Evolutionary conservation across 768 basidiomycete species (phyloP), one percentile per base, ranked within the genome.

Genomic region (Tylopilus felleus): DNA sequence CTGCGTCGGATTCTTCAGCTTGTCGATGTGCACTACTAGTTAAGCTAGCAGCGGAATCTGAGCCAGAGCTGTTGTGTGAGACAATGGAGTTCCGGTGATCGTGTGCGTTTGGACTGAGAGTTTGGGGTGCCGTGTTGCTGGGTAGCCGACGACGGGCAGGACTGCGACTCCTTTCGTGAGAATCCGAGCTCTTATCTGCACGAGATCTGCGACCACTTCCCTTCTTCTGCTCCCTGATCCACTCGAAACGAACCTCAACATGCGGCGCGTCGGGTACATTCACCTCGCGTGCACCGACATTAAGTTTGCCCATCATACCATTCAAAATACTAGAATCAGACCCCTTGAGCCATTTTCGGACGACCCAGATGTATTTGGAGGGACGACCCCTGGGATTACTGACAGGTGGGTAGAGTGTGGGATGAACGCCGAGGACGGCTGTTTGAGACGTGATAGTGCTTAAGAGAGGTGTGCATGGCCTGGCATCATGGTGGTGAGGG

Each of bases 201-300:
- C 62, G 58, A 47, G 62, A 43, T 62, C 60, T 68, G 31, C 60
- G 64, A 19, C 49, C 29, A 21, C 13, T 60, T 25, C 56, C 58
- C 55, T 63, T 61, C 60, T 67, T 67, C 40, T 56, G 47, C 29
- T 59, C 65, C 45, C 87, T 73, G 62, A 79, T 80, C 91, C 91
- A 93, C 70, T 92, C 90, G 65, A 93, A 86, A 43, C 83, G 72
- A 19, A 93, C 82, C 62, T 92, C 88, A 1, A 90, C 79, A 23
- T 74, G 75, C 1, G 73, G 75, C 38, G 5, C 33, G 44, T 12
- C 57, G 21, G 55, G 39, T 9, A 35, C 40, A 16, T 41, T 60
- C n/a, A 63, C 58, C 35, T 58, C 69, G 17, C 69, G 69, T 51
- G 57, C 31, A 35, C 64, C 61, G 7, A 65, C 60, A 51, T 66